These are phyloP conservation scores for Aquilaria malaccensis DNA, from an alignment of 345 rosid species.

Conservation along the genomic window DNA sequence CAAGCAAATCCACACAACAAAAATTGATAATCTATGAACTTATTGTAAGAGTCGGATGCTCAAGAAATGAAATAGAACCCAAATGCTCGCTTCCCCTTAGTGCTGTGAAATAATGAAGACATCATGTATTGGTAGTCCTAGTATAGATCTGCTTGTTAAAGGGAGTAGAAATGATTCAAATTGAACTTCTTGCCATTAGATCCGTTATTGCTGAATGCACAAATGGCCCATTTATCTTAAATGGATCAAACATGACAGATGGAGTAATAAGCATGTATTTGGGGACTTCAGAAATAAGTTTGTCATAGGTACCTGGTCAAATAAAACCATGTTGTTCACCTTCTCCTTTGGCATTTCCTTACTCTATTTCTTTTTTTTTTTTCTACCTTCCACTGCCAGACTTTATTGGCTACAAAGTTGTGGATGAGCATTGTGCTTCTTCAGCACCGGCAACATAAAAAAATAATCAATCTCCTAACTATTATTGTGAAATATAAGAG, in stretches of 20 bases:
- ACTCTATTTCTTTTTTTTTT: constrained; percentile 61
- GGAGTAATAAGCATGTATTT: constrained; percentile 81
- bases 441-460: constrained; percentile 1
- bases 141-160: constrained; percentile 84
- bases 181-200: constrained; percentile 67
- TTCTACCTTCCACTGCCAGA: constrained; percentile 13
- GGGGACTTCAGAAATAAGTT: constrained; percentile 71
- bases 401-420: constrained; percentile 6
- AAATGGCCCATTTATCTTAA: constrained; percentile 63
- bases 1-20: too few species aligned
- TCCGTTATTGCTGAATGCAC: constrained; percentile 71
- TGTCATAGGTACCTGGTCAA: constrained; percentile 82
- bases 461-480: neutral
- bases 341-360: constrained; percentile 91
- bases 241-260: constrained; percentile 73
- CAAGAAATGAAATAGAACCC: too few species aligned
- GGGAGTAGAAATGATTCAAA: constrained; percentile 70
- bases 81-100: too few species aligned
- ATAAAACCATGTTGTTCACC: constrained; percentile 90
- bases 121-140: constrained; percentile 59
- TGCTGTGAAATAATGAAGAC: neutral
- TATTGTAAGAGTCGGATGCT: too few species aligned
- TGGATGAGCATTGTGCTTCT: constrained; percentile 10
- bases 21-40: too few species aligned
- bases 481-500: too few species aligned